A percentile compares a stretch with the other conserved stretches of the same genome.
phyloP scores from a whole-genome alignment of 768 basidiomycete species.

The Mycena filopes region DNA sequence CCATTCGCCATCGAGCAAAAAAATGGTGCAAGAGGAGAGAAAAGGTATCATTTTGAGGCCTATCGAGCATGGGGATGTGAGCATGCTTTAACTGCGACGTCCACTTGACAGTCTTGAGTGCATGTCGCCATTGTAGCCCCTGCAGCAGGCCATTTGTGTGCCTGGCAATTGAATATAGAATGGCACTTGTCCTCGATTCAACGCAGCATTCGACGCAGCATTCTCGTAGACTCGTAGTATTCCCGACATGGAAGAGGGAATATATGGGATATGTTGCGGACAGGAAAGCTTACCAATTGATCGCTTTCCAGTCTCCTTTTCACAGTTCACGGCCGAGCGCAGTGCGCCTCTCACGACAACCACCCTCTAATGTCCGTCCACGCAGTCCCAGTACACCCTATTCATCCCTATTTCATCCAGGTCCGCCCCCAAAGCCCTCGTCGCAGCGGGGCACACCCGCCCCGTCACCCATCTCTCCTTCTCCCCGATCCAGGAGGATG shows the following conservation, averaged over 20 bases:
- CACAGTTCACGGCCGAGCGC: slow-evolving; percentile 17
- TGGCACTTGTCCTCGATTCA: too few relatives aligned
- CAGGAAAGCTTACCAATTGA: not conserved
- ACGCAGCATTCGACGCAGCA: too few relatives aligned
- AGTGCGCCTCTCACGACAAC: slow-evolving; percentile 24
- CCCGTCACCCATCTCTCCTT: slow-evolving; percentile 96
- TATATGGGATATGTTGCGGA: too few relatives aligned
- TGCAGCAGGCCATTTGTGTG: too few relatives aligned
- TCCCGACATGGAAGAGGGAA: not conserved
- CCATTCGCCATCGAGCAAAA: not conserved
- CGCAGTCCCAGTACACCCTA: slow-evolving; percentile 21
- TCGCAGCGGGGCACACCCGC: slow-evolving; percentile 87
- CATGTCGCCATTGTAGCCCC: too few relatives aligned
- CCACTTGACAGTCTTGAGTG: too few relatives aligned
- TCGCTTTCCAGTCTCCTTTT: not conserved
- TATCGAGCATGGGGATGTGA: too few relatives aligned
- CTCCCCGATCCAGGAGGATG: slow-evolving; percentile 86
- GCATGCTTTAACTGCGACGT: too few relatives aligned
- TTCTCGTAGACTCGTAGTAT: not conserved
- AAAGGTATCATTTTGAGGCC: too few relatives aligned
- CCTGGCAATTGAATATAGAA: too few relatives aligned
- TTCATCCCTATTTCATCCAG: slow-evolving; percentile 53
- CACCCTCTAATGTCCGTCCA: slow-evolving; percentile 18
- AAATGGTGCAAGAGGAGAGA: not conserved
- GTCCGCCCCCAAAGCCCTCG: slow-evolving; percentile 78